Percentiles rank a stretch among this genome's conserved stretches.
Conservation (phyloP, 163 green algal genomes). For the Chloroidium sp. region DNA sequence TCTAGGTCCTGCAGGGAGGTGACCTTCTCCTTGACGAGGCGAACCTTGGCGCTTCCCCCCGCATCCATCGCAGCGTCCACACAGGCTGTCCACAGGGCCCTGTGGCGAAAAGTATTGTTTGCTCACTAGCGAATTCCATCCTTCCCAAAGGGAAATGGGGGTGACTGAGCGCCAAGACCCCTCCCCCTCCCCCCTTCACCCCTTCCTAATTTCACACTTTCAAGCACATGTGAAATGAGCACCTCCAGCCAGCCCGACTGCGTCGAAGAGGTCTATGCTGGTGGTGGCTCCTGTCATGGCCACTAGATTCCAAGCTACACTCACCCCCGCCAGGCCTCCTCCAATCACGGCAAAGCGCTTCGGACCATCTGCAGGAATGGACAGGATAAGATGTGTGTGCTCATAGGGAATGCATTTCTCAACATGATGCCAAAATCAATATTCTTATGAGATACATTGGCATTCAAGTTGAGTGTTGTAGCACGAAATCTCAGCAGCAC, state of each 20-base stretch:
- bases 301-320: slow-evolving; percentile 60
- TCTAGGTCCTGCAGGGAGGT: slow-evolving; percentile 16
- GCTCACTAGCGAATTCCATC: no score
- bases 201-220: no score
- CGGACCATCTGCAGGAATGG: neutral
- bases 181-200: no score
- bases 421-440: no score
- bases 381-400: neutral
- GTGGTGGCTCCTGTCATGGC: neutral
- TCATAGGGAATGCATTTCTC: no score
- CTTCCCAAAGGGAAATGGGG: no score
- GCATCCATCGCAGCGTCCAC: slow-evolving; percentile 18
- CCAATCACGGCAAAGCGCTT: slow-evolving; percentile 62
- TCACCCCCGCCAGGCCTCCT: slow-evolving; percentile 67
- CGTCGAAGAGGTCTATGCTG: slow-evolving; percentile 31
- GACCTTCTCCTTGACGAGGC: slow-evolving; percentile 26
- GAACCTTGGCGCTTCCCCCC: slow-evolving; percentile 13
- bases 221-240: neutral
- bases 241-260: neutral
- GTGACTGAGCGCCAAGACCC: no score
- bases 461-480: no score
- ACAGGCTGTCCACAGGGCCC: slow-evolving; percentile 61
- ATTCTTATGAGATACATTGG: no score
- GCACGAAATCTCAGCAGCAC: no score
- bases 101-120: neutral